Percentiles rank a stretch among this genome's conserved stretches.
phyloP scores from a whole-genome alignment of 257 asterid genomes.

The Jacaranda copaia region DNA sequence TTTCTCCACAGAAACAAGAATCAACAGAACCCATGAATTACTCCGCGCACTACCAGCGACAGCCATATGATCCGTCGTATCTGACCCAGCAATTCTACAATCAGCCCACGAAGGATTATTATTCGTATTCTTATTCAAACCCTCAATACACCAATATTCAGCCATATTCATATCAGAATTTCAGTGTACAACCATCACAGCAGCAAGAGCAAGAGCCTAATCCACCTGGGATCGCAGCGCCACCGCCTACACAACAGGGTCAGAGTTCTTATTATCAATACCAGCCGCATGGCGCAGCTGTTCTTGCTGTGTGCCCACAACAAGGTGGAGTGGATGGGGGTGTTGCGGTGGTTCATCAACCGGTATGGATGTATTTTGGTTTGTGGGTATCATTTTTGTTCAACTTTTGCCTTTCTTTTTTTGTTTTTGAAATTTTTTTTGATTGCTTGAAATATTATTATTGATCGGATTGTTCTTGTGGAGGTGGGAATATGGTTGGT shows the following conservation, averaged over 20 bases:
- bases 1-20: background rate
- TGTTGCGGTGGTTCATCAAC: slow-evolving; percentile 43
- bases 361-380: slow-evolving; percentile 40
- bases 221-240: slow-evolving; percentile 64
- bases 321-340: slow-evolving; percentile 37
- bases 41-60: slow-evolving; percentile 40
- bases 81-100: slow-evolving; percentile 40
- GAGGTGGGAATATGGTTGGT: background rate
- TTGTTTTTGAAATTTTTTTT: background rate
- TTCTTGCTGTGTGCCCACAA: slow-evolving; percentile 32
- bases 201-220: slow-evolving; percentile 49
- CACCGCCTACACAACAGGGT: slow-evolving; percentile 24
- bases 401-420: background rate
- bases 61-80: slow-evolving; percentile 39
- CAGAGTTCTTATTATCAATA: slow-evolving; percentile 40
- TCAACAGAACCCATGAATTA: slow-evolving; percentile 38
- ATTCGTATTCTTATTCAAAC: slow-evolving; percentile 43
- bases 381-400: background rate
- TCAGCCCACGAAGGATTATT: slow-evolving; percentile 29
- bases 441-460: background rate
- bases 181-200: slow-evolving; percentile 44
- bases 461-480: slow-evolving; percentile 14
- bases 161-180: slow-evolving; percentile 42
- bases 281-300: slow-evolving; percentile 31
- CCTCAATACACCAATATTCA: slow-evolving; percentile 40